Evolutionary conservation across 148 eudicot species (phyloP), one percentile per base, ranked within the genome.

Genomic region (Camellia lanceoleosa): DNA sequence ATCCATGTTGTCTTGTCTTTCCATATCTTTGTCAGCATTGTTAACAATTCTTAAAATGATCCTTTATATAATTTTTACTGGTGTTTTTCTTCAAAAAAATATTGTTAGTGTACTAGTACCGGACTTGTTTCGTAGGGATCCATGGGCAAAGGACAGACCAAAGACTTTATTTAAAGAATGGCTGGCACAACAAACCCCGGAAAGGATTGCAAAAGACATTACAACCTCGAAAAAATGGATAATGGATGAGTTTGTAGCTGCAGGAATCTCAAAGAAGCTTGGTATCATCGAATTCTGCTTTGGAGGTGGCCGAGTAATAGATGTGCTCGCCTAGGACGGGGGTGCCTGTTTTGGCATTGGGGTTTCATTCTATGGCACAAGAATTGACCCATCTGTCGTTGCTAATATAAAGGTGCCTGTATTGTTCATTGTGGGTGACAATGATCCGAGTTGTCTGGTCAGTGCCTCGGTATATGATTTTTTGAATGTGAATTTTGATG

Each of bases 251-350:
- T 89, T 95, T 82, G 76, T 86, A 80, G 89, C 91, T 30, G 92
- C 87, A 41, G 93, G 90, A 49, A 80, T 83, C 73, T 80, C 93
- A 3, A 88, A 79, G 58, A 93, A 89, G 88, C 89, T 95, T 12
- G 99, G 97, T 5, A 55, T 95, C 20, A 83, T 95, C 58, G 99
- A 97, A 11, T 95, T 95, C 79, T 92, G 99, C 83, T 93, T 80
- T 70, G 99, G 99, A 77, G 99, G 99, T 5, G 97, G 93, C 7
- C 82, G 85, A n/a, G 85, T 95, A 44, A 55, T 93, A 23, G 92
- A 95, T 20, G n/a, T n/a, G n/a, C n/a, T n/a, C n/a, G n/a, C 89
- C 93, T 54, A 92, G 91, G 99, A 95, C 67, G n/a, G 87, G 19
- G 86, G 71, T 68, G 81, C 82, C 4, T 76, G 44, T 93, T 95